Base-by-base conservation (phyloP, 2,329 filamentous ascomycete species). In the Colletotrichum sp. region DNA sequence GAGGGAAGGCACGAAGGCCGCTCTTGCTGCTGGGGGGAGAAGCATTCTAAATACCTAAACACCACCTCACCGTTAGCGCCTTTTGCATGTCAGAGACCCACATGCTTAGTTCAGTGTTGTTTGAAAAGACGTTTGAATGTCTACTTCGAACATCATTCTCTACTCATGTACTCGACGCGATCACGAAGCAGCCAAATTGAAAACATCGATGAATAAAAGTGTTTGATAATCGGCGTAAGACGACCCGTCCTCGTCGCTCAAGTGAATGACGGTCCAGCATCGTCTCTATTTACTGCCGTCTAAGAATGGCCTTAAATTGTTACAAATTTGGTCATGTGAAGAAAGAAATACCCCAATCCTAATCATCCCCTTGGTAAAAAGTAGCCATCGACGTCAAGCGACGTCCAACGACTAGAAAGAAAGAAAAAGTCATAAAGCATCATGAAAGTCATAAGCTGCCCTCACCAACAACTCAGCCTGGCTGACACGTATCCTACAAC, bases 361-460 rank as follows among this genome's bases (percentile, higher is more conserved):
- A 48, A 30, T 52, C 73, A 8, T 36, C 73, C 63, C 73, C 69
- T 62, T 15, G 13, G 36, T 26, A n/a, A 72, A 72, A 59, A 26
- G 12, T 22, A 30, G 26, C 30, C n/a, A 24, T 7, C 6, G 16
- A 26, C 68, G 36, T 60, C 39, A 8, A 8, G 8, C 3, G 30
- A 32, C 65, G 30, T n/a, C 22, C 1, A 5, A 9, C 24, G 24
- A 7, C 60, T 28, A 32, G 30, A 10, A 10, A 62, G 36, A 16
- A 16, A 44, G 5, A 26, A 44, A 64, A 22, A 13, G 28, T 44
- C 63, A 32, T 72, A 28, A 72, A 68, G 69, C 44, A 44, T 68
- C 52, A 68, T 68, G 8, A 36, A 68, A 39, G 55, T 73, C 73
- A 69, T 73, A 64, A 68, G 69, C 26, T 73, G 55, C 13, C 34